phyloP scores from a whole-genome alignment of 352 stramenopile species.

The Phytophthora hibernalis region DNA sequence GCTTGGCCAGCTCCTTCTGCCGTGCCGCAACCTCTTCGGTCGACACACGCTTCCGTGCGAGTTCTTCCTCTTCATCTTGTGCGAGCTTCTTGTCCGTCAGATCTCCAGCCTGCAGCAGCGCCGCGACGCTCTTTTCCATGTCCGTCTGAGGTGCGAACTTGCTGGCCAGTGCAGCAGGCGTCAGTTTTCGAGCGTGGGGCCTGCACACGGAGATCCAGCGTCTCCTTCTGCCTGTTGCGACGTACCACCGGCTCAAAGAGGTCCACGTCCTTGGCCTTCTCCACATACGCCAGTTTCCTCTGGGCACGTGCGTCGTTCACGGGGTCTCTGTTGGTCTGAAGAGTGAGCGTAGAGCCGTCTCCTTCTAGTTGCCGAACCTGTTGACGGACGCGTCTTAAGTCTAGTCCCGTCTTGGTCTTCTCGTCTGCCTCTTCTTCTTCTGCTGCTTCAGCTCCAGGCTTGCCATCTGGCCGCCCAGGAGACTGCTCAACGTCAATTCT shows the following conservation, averaged over 20 bases:
- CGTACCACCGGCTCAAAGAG: slow-evolving; percentile 92
- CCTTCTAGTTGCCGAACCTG: slow-evolving; percentile 77
- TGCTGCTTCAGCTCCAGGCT: slow-evolving; percentile 39
- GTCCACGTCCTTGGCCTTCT: slow-evolving; percentile 90
- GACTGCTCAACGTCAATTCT: slow-evolving; percentile 36
- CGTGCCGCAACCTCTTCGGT: slow-evolving; percentile 83
- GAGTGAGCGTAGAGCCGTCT: slow-evolving; percentile 52
- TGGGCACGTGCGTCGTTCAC: slow-evolving; percentile 88
- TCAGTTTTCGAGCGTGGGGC: slow-evolving; percentile 83
- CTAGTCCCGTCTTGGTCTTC: slow-evolving; percentile 39
- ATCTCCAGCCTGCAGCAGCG: slow-evolving; percentile 66
- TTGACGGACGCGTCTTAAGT: slow-evolving; percentile 72
- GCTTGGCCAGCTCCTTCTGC: slow-evolving; percentile 94
- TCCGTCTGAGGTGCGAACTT: slow-evolving; percentile 94
- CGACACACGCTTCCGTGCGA: slow-evolving; percentile 77
- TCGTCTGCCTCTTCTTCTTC: slow-evolving; percentile 32
- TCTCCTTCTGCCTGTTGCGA: slow-evolving; percentile 94
- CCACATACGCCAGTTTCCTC: slow-evolving; percentile 90
- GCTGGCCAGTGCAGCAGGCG: slow-evolving; percentile 84
- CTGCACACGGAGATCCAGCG: slow-evolving; percentile 94
- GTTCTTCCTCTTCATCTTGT: slow-evolving; percentile 74
- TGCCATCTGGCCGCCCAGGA: slow-evolving; percentile 51
- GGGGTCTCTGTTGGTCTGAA: slow-evolving; percentile 72
- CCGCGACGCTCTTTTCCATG: slow-evolving; percentile 88
- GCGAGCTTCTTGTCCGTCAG: slow-evolving; percentile 67